A percentile compares a stretch with the other conserved stretches of the same genome.
These are phyloP conservation scores for Boletus edulis DNA, from an alignment of 768 basidiomycete genomes.

Conservation along the genomic window DNA sequence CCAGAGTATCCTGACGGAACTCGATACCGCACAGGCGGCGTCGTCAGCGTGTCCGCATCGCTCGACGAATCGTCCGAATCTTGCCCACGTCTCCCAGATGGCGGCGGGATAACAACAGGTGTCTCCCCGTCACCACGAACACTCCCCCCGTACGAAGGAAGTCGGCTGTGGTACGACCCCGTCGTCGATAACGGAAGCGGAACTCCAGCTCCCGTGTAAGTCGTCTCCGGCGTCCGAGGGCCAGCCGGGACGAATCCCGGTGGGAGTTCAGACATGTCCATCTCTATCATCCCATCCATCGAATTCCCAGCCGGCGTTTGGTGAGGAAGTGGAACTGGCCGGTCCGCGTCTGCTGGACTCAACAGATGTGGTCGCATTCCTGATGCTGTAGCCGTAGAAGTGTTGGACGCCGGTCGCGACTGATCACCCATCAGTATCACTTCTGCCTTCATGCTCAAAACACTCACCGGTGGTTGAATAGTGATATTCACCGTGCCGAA, in stretches of 20 bases:
- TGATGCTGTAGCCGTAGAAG: slow-evolving; percentile 26
- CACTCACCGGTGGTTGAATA: slow-evolving; percentile 31
- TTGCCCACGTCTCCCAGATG: slow-evolving; percentile 12
- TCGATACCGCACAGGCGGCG: slow-evolving; percentile 22
- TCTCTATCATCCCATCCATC: slow-evolving; percentile 16
- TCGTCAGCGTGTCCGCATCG: slow-evolving; percentile 36
- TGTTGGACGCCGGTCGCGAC: slow-evolving; percentile 40
- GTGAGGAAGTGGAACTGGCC: slow-evolving; percentile 33
- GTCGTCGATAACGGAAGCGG: slow-evolving; percentile 32
- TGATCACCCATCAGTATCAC: slow-evolving; percentile 16
- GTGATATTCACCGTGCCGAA: slow-evolving; percentile 32
- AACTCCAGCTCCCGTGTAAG: slow-evolving; percentile 27
- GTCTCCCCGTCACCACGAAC: neutral
- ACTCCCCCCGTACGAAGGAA: slow-evolving; percentile 17
- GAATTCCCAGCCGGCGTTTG: slow-evolving; percentile 2
- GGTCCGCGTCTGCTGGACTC: slow-evolving; percentile 41
- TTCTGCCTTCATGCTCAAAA: neutral
- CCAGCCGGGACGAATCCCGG: slow-evolving; percentile 37
- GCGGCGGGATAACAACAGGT: slow-evolving; percentile 30
- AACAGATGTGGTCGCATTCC: slow-evolving; percentile 30
- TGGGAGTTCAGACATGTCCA: slow-evolving; percentile 31
- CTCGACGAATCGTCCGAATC: slow-evolving; percentile 33
- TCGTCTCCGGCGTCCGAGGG: slow-evolving; percentile 16
- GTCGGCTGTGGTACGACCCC: slow-evolving; percentile 23
- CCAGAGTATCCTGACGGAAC: no score